phyloP scores from a whole-genome alignment of 176 grass and related monocot species.

The Aegilops umbellulata region DNA sequence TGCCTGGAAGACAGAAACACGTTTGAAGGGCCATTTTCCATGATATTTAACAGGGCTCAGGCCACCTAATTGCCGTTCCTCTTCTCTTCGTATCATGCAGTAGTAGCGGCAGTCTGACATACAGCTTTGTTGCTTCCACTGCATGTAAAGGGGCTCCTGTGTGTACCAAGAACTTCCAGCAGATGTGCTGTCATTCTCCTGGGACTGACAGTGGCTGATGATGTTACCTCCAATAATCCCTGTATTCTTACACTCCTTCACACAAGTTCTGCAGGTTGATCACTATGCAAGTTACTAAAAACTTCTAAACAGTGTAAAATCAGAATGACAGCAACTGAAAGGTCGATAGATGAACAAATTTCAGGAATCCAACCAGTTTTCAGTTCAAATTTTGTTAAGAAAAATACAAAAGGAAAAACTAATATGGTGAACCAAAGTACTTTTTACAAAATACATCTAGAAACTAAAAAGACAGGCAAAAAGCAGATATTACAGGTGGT shows the following conservation, averaged over 20 bases:
- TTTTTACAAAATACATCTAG: background rate
- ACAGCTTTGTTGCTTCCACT: slow-evolving; percentile 79
- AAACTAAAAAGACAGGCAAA: background rate
- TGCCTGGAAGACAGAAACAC: slow-evolving; percentile 83
- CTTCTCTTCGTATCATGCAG: slow-evolving; percentile 88
- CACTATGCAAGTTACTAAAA: slow-evolving; percentile 7
- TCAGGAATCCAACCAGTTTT: background rate
- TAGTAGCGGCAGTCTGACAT: slow-evolving; percentile 71
- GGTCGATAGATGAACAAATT: background rate
- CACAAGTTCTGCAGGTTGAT: slow-evolving; percentile 59
- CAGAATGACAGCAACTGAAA: slow-evolving; percentile 9
- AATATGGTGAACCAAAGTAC: background rate
- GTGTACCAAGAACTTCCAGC: slow-evolving; percentile 56
- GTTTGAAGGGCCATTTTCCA: slow-evolving; percentile 86
- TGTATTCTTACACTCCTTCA: slow-evolving; percentile 61
- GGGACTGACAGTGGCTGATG: slow-evolving; percentile 51
- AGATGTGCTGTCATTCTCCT: slow-evolving; percentile 37
- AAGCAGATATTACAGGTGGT: background rate
- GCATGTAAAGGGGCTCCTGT: slow-evolving; percentile 61
- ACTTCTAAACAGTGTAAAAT: background rate
- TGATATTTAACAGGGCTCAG: slow-evolving; percentile 82
- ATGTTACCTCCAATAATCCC: slow-evolving; percentile 40
- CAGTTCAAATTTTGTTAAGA: background rate
- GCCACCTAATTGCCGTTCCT: slow-evolving; percentile 54
- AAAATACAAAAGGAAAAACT: background rate